phyloP scores from a whole-genome alignment of 192 early-diverging fungal species.

The Podila epicladia region DNA sequence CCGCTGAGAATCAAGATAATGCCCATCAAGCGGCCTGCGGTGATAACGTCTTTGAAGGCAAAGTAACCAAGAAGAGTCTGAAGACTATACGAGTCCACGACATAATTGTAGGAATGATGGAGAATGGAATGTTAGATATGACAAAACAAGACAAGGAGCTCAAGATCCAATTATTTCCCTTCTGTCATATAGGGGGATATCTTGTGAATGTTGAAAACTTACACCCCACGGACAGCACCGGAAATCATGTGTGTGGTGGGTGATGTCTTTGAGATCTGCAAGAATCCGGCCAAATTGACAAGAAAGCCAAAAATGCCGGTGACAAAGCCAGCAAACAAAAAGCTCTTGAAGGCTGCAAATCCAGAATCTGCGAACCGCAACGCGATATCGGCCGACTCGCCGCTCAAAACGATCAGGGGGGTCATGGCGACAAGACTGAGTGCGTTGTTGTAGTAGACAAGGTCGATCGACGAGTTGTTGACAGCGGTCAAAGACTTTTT shows the following conservation, averaged over 20 bases:
- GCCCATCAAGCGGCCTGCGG: conserved; percentile 49
- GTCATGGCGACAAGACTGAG: conserved; percentile 53
- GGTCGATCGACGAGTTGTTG: conserved; percentile 61
- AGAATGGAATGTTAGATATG: not conserved
- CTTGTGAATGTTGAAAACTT: conserved; percentile 1
- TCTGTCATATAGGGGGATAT: too few relatives aligned
- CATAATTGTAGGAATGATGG: not conserved
- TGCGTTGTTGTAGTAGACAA: conserved; percentile 72
- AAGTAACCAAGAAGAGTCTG: conserved; percentile 53
- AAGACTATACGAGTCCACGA: conserved; percentile 10
- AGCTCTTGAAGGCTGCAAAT: conserved; percentile 18
- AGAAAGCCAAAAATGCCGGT: conserved; percentile 69
- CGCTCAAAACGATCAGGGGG: conserved; percentile 60
- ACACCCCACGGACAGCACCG: conserved; percentile 68
- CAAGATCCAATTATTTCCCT: too few relatives aligned
- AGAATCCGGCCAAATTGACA: conserved; percentile 69
- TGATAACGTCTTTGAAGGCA: conserved; percentile 47
- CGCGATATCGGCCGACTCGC: conserved; percentile 42
- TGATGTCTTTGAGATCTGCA: conserved; percentile 72
- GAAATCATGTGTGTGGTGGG: conserved; percentile 71
- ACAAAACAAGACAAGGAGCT: not conserved
- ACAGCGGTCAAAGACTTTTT: conserved; percentile 59
- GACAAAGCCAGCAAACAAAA: conserved; percentile 52
- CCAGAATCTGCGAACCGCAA: not conserved
- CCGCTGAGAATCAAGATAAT: conserved; percentile 53